phyloP scores from a whole-genome alignment of 192 early-diverging fungal species.

The Chytriomyces sp. region DNA sequence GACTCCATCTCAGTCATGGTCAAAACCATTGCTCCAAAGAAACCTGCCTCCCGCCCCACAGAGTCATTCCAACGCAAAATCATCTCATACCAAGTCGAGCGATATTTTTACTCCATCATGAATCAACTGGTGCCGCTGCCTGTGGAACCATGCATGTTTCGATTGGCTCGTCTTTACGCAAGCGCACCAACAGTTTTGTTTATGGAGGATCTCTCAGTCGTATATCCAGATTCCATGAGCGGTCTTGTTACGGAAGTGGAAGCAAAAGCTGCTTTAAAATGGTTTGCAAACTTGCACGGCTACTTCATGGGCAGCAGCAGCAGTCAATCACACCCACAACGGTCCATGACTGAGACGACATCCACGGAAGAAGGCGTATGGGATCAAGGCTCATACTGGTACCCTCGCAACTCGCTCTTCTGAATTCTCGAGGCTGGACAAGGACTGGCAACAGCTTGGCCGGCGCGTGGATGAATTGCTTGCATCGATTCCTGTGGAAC shows the following conservation, averaged over 20 bases:
- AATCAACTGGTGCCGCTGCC: neutral
- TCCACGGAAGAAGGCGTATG: neutral
- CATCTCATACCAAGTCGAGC: constrained; percentile 13
- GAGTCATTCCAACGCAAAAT: constrained; percentile 18
- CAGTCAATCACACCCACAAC: neutral
- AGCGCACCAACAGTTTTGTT: neutral
- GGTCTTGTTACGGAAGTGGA: neutral
- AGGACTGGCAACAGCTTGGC: constrained; percentile 2
- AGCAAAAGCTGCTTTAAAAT: neutral
- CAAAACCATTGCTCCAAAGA: neutral
- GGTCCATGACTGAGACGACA: too few relatives aligned
- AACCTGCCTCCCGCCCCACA: neutral
- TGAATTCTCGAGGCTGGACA: neutral
- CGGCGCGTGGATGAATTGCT: neutral
- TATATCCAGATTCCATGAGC: too few relatives aligned
- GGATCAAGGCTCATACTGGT: constrained; percentile 14
- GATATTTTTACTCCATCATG: constrained; percentile 1
- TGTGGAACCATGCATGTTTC: neutral
- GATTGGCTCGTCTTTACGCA: neutral
- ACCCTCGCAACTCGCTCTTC: neutral
- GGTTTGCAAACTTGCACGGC: constrained; percentile 15
- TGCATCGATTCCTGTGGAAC: neutral
- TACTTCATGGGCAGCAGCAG: neutral
- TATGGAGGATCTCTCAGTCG: constrained; percentile 7
- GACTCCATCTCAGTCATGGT: neutral